phyloP scores from a whole-genome alignment of 192 early-diverging fungal genomes.

The Gonapodya prolifera region DNA sequence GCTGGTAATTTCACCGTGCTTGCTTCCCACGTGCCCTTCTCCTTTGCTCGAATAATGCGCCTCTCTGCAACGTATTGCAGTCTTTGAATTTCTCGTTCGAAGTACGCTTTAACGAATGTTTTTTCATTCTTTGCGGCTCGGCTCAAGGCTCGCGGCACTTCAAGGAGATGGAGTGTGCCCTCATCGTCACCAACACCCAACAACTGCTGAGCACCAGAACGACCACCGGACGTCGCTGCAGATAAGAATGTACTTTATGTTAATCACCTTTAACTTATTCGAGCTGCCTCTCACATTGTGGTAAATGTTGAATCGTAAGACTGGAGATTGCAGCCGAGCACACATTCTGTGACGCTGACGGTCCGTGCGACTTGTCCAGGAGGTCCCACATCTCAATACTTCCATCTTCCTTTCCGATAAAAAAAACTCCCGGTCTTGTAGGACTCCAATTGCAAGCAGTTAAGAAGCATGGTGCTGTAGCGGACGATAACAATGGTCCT shows the following conservation, averaged over 20 bases:
- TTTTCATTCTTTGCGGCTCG: conserved; percentile 44
- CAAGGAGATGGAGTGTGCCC: conserved; percentile 49
- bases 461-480: conserved; percentile 17
- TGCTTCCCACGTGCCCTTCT: conserved; percentile 28
- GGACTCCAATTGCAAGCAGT: conserved; percentile 47
- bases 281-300: not conserved
- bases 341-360: conserved; percentile 33
- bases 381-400: conserved; percentile 50
- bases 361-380: conserved; percentile 39
- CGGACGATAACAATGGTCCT: conserved; percentile 35
- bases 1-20: conserved; percentile 17
- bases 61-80: conserved; percentile 25
- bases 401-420: conserved; percentile 42
- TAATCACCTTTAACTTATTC: not conserved
- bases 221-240: conserved; percentile 12
- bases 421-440: conserved; percentile 48
- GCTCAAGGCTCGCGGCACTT: conserved; percentile 37
- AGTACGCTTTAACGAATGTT: conserved; percentile 26
- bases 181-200: conserved; percentile 49
- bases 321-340: conserved; percentile 31
- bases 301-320: conserved; percentile 29
- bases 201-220: conserved; percentile 26
- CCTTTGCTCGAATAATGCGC: conserved; percentile 25
- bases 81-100: conserved; percentile 39
- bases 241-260: not conserved